Evolutionary conservation across 2,329 filamentous ascomycete genomes (phyloP).

Genomic region (Penicillium expansum): DNA sequence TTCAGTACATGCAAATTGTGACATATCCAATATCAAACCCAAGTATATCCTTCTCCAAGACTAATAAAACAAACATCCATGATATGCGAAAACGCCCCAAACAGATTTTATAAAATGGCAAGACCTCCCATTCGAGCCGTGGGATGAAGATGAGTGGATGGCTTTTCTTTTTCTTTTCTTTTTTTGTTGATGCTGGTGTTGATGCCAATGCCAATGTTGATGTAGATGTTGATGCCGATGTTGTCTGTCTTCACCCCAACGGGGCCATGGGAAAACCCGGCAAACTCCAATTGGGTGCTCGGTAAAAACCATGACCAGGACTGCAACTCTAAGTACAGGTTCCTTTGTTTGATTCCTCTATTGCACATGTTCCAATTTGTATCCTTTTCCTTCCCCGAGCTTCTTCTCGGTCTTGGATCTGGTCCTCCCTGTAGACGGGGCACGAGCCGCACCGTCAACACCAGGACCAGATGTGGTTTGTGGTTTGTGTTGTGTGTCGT

Average conservation of each 20-base stretch:
- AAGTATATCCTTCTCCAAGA: background rate
- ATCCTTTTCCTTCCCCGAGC: background rate
- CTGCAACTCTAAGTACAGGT: background rate
- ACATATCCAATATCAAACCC: background rate
- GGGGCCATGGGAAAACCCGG: slow-evolving; percentile 24
- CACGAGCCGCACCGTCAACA: background rate
- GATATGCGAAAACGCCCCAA: background rate
- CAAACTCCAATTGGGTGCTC: background rate
- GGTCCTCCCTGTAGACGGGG: background rate
- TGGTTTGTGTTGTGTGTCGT: background rate
- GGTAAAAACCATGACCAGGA: slow-evolving; percentile 25
- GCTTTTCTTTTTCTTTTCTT: background rate
- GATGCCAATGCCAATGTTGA: background rate
- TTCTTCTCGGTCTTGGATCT: background rate
- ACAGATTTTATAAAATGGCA: background rate
- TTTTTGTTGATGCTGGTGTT: background rate
- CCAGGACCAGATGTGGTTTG: background rate
- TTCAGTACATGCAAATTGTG: background rate
- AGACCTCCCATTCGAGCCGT: slow-evolving; percentile 26
- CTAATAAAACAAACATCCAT: background rate
- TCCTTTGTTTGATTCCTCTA: background rate
- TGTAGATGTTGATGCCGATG: background rate
- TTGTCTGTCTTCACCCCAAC: background rate
- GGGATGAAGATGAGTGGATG: background rate
- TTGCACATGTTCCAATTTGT: background rate